Conservation (phyloP, 208 protist genomes). For the Endotrypanum monterogeii region DNA sequence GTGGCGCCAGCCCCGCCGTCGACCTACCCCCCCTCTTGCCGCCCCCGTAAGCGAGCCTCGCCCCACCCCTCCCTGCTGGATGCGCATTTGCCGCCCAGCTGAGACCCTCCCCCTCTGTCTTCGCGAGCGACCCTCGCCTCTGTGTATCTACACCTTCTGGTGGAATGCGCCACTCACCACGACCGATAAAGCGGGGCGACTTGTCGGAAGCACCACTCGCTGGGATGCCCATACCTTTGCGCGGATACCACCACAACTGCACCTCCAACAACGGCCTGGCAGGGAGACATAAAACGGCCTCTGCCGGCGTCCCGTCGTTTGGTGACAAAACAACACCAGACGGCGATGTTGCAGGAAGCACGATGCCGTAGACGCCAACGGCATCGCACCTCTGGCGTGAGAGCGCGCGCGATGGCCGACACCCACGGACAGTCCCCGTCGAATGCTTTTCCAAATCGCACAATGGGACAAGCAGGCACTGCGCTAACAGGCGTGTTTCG, state of each 20-base stretch:
- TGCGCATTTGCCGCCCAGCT: background rate
- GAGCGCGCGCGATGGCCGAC: background rate
- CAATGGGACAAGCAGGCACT: constrained; percentile 24
- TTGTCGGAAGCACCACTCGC: background rate
- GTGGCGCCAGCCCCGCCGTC: background rate
- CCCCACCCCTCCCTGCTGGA: background rate
- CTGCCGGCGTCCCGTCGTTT: background rate
- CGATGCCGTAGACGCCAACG: constrained; percentile 1
- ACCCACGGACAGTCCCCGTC: background rate
- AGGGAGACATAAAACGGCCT: constrained; percentile 24
- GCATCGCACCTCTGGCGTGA: background rate
- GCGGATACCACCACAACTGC: constrained; percentile 30
- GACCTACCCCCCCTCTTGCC: background rate
- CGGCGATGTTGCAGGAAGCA: constrained; percentile 2
- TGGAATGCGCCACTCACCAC: constrained; percentile 23
- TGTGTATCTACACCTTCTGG: background rate
- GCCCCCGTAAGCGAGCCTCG: background rate
- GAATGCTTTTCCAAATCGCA: background rate
- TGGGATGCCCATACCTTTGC: background rate
- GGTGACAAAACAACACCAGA: background rate
- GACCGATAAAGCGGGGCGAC: constrained; percentile 21
- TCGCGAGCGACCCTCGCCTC: background rate
- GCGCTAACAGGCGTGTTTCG: background rate
- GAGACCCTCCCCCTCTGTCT: background rate
- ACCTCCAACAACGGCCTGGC: constrained; percentile 14